Evolutionary conservation across 2,329 filamentous ascomycete species (phyloP), one percentile per base, ranked within the genome.

Genomic region (Ceratocystis huliohia): DNA sequence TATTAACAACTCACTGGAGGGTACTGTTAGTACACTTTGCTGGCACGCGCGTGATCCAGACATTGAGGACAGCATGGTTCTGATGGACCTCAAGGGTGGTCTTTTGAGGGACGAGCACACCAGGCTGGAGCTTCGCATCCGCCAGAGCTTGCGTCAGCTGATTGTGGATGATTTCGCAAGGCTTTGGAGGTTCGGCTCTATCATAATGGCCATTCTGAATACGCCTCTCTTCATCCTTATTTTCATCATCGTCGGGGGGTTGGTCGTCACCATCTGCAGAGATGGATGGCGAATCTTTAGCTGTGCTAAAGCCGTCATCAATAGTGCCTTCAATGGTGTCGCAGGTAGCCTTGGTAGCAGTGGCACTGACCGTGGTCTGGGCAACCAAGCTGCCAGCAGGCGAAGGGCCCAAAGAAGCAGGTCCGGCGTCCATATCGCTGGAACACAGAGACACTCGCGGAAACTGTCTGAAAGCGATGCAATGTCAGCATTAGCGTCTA

Each of bases 41-140:
- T 61, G 88, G 88, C 65, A 88, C 82, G 72, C 87, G 82, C 63
- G 89, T 87, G 69, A 90, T 84, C 74, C 88, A 88, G 65, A 86
- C 86, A 68, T 83, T 79, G 63, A 87, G 81, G 69, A 83, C 76
- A 46, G 76, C 76, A 67, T 86, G 80, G 66, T 83, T 81, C 70
- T 85, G 82, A 64, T 81, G 78, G 64, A 85, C 79, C 73, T 88
- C 85, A 59, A 86, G 79, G 1, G 81, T 82, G 3, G 85, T 87
- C 75, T 86, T 87, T 61, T 88, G 77, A 37, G 84, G 83, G 56
- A 86, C 81, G 59, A 88, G 73, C 41, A 83, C 80, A 17, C 81
- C 81, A 22, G 75, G 74, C 20, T 77, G 74, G 28, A 77, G 70
- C 25, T 79, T 73, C 0, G 72, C 67, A 2, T 72, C 68, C 41